phyloP scores from a whole-genome alignment of 345 rosid genomes.

The Viola odorata region DNA sequence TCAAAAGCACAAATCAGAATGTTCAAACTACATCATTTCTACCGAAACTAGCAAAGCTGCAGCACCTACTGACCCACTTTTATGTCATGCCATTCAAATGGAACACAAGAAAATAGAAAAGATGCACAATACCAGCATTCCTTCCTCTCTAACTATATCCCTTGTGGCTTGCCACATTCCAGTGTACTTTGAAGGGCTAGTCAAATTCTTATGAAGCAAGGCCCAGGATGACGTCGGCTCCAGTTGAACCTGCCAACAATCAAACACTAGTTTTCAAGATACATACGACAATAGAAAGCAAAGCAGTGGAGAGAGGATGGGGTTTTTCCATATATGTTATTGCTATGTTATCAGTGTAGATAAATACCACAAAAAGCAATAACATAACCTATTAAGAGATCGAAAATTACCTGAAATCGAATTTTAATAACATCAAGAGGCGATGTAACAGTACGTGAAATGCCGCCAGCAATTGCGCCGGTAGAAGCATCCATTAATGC shows the following conservation, averaged over 20 bases:
- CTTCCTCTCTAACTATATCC: constrained; percentile 92
- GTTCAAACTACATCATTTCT: no score
- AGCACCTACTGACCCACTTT: no score
- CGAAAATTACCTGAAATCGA: constrained; percentile 71
- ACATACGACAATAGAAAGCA: neutral
- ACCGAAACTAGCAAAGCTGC: no score
- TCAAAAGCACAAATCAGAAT: no score
- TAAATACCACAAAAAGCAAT: neutral
- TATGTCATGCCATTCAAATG: no score
- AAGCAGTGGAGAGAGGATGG: no score
- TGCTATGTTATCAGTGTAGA: no score
- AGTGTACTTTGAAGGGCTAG: constrained; percentile 69
- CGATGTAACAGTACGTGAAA: constrained; percentile 87
- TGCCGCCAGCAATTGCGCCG: constrained; percentile 75
- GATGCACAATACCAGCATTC: constrained; percentile 50
- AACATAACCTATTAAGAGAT: neutral
- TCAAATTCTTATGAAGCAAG: constrained; percentile 38
- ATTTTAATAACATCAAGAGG: constrained; percentile 98
- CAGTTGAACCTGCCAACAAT: constrained; percentile 67
- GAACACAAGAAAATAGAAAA: no score
- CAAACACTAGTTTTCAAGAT: neutral
- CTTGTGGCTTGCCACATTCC: constrained; percentile 86
- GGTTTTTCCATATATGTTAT: neutral
- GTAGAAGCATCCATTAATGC: constrained; percentile 59
- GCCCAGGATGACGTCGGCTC: constrained; percentile 90